Evolutionary conservation across 1,139 yeast species (phyloP), one percentile per base, ranked within the genome.

Genomic region (Taphrina sp.): DNA sequence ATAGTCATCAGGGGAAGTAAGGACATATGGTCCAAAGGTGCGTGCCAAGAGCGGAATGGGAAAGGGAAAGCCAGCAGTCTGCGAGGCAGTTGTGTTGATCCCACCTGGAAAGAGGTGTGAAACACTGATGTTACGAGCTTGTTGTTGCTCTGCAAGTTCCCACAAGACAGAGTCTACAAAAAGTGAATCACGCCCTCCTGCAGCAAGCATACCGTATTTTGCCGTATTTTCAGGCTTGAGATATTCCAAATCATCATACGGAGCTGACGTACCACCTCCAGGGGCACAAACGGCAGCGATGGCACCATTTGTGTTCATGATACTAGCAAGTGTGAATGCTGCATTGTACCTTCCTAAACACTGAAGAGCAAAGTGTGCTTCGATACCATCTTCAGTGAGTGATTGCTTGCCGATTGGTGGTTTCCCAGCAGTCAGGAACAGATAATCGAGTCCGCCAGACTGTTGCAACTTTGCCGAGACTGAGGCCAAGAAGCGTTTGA

Each of bases 11-110:
- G 46, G 31, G 17, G 29, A 34, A 12, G 54, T 49, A 14, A 41
- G 16, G 12, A 39, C 28, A 7, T 16, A 33, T 5, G 54, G 46
- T 3, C 36, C 45, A 24, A 49, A 49, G 16, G 44, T 22, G 17
- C 39, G 17, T 12, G 54, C 54, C 14, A 49, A 34, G 3, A 49
- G 23, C 17, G 46, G 36, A 3, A 49, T 20, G 2, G 44, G 44
- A 24, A 33, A 38, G 4, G 54, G 54, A 10, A 49, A 49, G 29
- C 54, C 54, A n/a, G 54, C 54, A 10, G 45, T 49, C 33, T 49
- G 39, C 3, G 54, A 38, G 19, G 54, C 43, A 17, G 24, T 49
- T 10, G 54, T 49, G 5, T 17, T 17, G 8, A 49, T 26, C 3
- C 22, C 24, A 8, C 54, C 54, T 3, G 54, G 54, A 34, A 49